phyloP scores from a whole-genome alignment of 306 rosid species.

The Urtica urens region DNA sequence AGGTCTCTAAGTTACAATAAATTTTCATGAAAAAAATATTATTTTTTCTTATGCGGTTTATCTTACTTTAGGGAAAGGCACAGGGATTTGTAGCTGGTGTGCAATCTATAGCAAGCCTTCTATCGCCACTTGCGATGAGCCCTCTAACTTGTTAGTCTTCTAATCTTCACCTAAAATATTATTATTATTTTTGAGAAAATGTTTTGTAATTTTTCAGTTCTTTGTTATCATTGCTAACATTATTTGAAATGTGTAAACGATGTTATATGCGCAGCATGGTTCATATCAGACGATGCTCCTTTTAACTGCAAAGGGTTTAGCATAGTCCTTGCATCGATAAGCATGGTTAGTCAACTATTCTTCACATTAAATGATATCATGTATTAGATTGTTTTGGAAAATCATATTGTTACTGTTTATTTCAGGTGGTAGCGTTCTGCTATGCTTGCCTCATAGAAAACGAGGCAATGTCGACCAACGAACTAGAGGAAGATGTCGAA shows the following conservation, averaged over 20 bases:
- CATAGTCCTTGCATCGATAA: slow-evolving; percentile 56
- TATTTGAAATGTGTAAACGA: too few species aligned
- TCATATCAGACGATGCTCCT: slow-evolving; percentile 62
- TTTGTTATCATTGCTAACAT: background rate
- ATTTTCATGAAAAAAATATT: background rate
- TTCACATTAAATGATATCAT: background rate
- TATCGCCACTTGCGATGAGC: slow-evolving; percentile 70
- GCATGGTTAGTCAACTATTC: slow-evolving; percentile 40
- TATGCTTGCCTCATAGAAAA: slow-evolving; percentile 39
- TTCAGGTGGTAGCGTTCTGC: slow-evolving; percentile 45
- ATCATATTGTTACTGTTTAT: background rate
- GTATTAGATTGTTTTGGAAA: background rate
- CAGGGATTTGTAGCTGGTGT: slow-evolving; percentile 80
- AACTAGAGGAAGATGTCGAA: slow-evolving; percentile 27
- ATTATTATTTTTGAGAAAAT: too few species aligned
- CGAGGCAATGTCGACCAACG: slow-evolving; percentile 13
- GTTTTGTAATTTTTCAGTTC: background rate
- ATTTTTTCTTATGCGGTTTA: background rate
- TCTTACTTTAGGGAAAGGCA: slow-evolving; percentile 43
- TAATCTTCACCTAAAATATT: background rate
- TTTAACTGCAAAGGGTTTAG: slow-evolving; percentile 85
- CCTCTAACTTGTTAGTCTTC: slow-evolving; percentile 62
- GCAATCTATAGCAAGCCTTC: slow-evolving; percentile 54
- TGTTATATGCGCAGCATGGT: slow-evolving; percentile 42
- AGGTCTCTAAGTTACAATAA: background rate